phyloP scores from a whole-genome alignment of 1,139 yeast genomes.

The Debaryomyces singareniensis region DNA sequence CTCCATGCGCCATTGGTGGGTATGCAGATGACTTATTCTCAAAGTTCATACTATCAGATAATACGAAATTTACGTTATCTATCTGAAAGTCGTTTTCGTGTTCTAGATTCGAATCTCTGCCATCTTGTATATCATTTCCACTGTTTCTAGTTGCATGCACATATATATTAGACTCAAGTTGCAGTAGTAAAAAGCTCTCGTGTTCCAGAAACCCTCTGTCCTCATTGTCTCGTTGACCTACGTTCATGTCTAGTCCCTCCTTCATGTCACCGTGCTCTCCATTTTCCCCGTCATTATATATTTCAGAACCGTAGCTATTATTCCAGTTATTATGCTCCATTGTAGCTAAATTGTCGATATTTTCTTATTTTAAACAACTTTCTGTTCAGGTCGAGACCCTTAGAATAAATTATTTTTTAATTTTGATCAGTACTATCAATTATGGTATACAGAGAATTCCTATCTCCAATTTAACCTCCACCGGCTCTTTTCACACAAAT shows the following conservation, averaged over 20 bases:
- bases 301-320: background rate
- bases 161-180: background rate
- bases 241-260: background rate
- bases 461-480: no score
- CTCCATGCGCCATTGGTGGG: constrained; percentile 24
- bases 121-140: background rate
- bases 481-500: no score
- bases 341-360: background rate
- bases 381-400: no score
- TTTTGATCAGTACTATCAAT: no score
- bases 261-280: background rate
- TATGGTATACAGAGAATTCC: no score
- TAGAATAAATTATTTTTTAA: no score
- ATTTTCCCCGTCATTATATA: background rate
- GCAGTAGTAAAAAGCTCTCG: background rate
- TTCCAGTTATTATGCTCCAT: constrained; percentile 1
- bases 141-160: background rate
- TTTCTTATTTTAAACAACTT: no score
- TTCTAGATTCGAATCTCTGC: background rate
- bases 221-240: background rate
- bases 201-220: constrained; percentile 1
- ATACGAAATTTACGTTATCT: constrained; percentile 22
- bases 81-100: constrained; percentile 18
- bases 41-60: constrained; percentile 22
- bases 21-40: constrained; percentile 25